phyloP scores from a whole-genome alignment of 495 filamentous ascomycete species.

The Penicillium ochrochloron region DNA sequence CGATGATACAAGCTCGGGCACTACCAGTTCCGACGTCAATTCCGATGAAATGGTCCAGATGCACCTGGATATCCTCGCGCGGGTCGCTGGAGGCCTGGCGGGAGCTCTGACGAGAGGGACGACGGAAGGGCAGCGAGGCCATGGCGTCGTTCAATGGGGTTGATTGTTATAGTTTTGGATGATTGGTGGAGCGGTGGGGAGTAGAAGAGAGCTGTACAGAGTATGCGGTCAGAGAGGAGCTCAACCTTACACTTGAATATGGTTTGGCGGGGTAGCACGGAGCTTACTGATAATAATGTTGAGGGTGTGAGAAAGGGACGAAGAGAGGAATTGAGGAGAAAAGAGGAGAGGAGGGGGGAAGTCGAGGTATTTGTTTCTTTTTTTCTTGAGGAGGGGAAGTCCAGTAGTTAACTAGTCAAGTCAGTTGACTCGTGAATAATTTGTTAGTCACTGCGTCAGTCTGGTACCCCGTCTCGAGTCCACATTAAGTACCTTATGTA shows the following conservation, averaged over 20 bases:
- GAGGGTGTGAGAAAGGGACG: neutral
- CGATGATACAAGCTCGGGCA: constrained; percentile 92
- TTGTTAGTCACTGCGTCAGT: constrained; percentile 2
- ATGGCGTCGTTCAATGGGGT: constrained; percentile 16
- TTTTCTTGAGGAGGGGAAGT: neutral
- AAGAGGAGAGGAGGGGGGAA: neutral
- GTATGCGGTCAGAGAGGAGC: neutral
- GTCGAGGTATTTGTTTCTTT: neutral
- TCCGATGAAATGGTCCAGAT: constrained; percentile 77
- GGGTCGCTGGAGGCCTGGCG: constrained; percentile 60
- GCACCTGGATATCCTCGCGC: constrained; percentile 58
- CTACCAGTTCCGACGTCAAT: constrained; percentile 97
- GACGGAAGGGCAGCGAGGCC: constrained; percentile 41
- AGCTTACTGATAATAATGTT: neutral
- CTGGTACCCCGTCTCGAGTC: neutral
- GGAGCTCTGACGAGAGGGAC: constrained; percentile 43
- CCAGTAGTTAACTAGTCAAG: too few relatives aligned
- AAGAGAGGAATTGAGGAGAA: neutral
- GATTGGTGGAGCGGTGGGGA: neutral
- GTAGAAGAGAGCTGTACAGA: neutral
- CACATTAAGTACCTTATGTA: neutral
- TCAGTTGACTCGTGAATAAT: neutral
- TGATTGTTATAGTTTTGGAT: neutral
- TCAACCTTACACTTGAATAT: neutral
- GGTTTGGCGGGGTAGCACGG: neutral